These are phyloP conservation scores for Septoria petroselini DNA, from an alignment of 2,329 filamentous ascomycete genomes.

Conservation along the genomic window DNA sequence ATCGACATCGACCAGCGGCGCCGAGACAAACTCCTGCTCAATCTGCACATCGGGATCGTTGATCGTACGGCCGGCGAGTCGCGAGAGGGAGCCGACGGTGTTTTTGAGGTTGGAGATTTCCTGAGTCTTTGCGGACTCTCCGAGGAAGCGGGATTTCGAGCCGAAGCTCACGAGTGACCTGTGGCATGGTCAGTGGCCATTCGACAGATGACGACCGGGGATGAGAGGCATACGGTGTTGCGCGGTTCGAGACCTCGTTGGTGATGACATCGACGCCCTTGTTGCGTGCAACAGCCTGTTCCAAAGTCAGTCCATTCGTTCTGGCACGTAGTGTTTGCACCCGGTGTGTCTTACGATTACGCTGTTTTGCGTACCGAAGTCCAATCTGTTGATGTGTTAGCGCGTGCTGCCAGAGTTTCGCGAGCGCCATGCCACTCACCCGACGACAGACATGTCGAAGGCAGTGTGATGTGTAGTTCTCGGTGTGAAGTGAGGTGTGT, in stretches of 20 bases:
- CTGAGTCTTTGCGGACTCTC: conserved; percentile 95
- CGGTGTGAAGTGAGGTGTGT: no score
- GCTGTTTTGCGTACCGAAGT: conserved; percentile 94
- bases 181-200: conserved; percentile 27
- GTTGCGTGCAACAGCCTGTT: conserved; percentile 82
- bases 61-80: conserved; percentile 81
- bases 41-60: conserved; percentile 88
- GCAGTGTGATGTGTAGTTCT: no score
- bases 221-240: conserved; percentile 85
- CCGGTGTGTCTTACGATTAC: conserved; percentile 57
- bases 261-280: conserved; percentile 98
- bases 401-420: not conserved
- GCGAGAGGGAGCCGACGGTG: conserved; percentile 89
- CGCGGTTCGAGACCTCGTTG: conserved; percentile 98
- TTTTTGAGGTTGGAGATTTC: conserved; percentile 99
- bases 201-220: not conserved
- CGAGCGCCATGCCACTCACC: conserved; percentile 5
- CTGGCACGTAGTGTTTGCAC: not conserved
- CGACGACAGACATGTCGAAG: conserved; percentile 17
- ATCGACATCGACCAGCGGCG: conserved; percentile 80
- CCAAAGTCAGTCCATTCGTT: conserved; percentile 20
- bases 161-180: conserved; percentile 94
- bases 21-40: conserved; percentile 88
- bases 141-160: conserved; percentile 87
- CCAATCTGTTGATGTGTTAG: conserved; percentile 51